These are phyloP conservation scores for Saccharata proteae DNA, from an alignment of 2,329 filamentous ascomycete species.

Conservation along the genomic window DNA sequence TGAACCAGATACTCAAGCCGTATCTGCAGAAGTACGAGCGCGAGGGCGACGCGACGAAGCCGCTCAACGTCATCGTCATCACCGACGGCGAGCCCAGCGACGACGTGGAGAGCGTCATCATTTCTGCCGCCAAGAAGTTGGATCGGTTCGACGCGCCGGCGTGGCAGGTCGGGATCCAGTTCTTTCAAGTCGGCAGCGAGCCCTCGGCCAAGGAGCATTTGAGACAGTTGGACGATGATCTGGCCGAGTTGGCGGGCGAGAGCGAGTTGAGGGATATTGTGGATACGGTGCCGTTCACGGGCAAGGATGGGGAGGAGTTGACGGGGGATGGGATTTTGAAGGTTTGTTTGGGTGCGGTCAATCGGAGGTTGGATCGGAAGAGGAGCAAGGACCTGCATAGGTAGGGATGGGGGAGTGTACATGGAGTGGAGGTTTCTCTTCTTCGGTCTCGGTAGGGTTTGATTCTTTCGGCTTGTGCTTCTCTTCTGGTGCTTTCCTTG, in stretches of 20 bases:
- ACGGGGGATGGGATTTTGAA: conserved; percentile 67
- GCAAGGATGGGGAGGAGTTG: conserved; percentile 36
- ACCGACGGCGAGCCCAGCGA: conserved; percentile 79
- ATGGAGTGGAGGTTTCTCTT: too few relatives aligned
- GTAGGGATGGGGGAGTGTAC: too few relatives aligned
- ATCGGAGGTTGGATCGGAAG: conserved; percentile 50
- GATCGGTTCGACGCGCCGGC: conserved; percentile 57
- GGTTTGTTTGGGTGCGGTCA: conserved; percentile 65
- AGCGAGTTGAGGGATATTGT: conserved; percentile 70
- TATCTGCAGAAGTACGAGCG: conserved; percentile 51
- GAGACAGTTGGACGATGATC: conserved; percentile 60
- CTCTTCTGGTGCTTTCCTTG: too few relatives aligned
- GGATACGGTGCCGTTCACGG: conserved; percentile 70
- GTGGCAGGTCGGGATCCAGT: conserved; percentile 85
- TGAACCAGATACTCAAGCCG: conserved; percentile 58
- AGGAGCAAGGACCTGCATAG: conserved; percentile 22
- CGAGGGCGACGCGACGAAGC: conserved; percentile 47
- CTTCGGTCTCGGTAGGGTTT: too few relatives aligned
- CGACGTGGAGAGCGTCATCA: conserved; percentile 60
- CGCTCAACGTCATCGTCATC: conserved; percentile 83
- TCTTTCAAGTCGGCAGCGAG: conserved; percentile 85
- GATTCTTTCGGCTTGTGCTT: too few relatives aligned
- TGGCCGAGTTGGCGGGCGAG: conserved; percentile 41
- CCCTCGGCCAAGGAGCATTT: conserved; percentile 51
- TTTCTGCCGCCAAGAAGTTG: conserved; percentile 55